Percentiles rank a stretch among this genome's conserved stretches.
Conservation (phyloP, 768 basidiomycete species). For the Brasilioporus rufonigricans region DNA sequence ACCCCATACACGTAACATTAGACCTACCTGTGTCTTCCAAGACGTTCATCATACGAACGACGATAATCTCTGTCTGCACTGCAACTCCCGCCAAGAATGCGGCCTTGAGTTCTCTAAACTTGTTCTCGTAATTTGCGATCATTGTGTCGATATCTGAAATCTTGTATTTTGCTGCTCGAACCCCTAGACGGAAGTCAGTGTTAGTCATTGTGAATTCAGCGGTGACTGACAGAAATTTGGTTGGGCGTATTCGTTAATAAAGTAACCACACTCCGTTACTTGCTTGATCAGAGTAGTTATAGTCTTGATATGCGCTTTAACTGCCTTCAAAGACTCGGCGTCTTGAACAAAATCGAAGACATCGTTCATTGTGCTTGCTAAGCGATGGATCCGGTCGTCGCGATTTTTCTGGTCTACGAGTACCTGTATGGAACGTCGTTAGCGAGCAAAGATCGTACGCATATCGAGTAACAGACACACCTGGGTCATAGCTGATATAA, state of each 20-base stretch:
- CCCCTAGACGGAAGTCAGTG: not conserved
- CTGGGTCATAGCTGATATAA: not conserved
- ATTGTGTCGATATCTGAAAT: not conserved
- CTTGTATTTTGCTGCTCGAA: not conserved
- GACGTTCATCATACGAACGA: not conserved
- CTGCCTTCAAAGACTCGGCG: not conserved
- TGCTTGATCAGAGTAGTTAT: not conserved
- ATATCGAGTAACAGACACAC: not conserved
- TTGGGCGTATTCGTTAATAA: not conserved
- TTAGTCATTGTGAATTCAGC: not conserved
- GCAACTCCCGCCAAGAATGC: not conserved
- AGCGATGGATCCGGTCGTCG: not conserved
- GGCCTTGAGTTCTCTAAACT: not conserved
- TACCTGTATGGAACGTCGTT: not conserved
- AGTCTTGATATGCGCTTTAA: not conserved
- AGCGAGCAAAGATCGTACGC: no score
- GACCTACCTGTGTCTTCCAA: not conserved
- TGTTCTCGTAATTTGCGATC: not conserved
- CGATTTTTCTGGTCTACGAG: not conserved
- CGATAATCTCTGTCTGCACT: not conserved
- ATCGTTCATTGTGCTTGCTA: not conserved
- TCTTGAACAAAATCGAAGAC: not conserved
- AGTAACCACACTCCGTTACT: constrained; percentile 1
- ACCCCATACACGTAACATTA: not conserved
- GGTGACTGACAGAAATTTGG: not conserved